Conservation (phyloP, 164 flowering plant genomes). For the Vitis labrusca region DNA sequence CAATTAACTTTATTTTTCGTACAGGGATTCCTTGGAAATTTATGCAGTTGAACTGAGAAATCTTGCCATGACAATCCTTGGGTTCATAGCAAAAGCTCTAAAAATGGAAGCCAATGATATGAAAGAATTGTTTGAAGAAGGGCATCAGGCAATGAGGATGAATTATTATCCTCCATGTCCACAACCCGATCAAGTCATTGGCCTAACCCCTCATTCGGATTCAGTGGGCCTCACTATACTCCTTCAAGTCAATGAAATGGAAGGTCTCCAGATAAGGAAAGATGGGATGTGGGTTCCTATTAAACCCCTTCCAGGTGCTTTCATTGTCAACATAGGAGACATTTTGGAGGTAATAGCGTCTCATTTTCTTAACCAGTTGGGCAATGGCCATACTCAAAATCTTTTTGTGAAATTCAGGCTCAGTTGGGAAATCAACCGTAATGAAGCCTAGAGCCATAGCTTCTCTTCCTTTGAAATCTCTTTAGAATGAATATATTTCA, state of each 20-base stretch:
- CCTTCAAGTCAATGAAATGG: conserved; percentile 34
- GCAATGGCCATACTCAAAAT: neutral
- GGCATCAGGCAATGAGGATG: conserved; percentile 32
- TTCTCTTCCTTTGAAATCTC: too few species aligned
- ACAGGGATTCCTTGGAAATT: conserved; percentile 37
- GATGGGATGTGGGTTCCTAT: conserved; percentile 36
- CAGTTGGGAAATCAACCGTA: too few species aligned
- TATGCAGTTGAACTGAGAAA: conserved; percentile 27
- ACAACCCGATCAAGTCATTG: conserved; percentile 36
- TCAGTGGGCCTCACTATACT: conserved; percentile 32
- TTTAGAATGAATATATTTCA: too few species aligned
- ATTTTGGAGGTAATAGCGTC: conserved; percentile 28
- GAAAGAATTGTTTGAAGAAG: conserved; percentile 24
- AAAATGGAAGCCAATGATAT: conserved; percentile 27
- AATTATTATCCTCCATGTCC: conserved; percentile 51
- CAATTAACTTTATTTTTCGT: neutral
- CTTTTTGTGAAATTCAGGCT: too few species aligned
- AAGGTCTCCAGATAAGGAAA: conserved; percentile 39
- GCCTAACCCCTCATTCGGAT: conserved; percentile 46
- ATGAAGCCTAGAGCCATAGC: too few species aligned
- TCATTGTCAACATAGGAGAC: conserved; percentile 41
- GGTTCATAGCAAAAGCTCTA: conserved; percentile 19
- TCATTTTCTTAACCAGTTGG: too few species aligned
- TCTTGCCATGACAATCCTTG: conserved; percentile 22
- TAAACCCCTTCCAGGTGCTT: conserved; percentile 35